phyloP scores from a whole-genome alignment of 2,329 filamentous ascomycete species.

The Aspergillus calidoustus region DNA sequence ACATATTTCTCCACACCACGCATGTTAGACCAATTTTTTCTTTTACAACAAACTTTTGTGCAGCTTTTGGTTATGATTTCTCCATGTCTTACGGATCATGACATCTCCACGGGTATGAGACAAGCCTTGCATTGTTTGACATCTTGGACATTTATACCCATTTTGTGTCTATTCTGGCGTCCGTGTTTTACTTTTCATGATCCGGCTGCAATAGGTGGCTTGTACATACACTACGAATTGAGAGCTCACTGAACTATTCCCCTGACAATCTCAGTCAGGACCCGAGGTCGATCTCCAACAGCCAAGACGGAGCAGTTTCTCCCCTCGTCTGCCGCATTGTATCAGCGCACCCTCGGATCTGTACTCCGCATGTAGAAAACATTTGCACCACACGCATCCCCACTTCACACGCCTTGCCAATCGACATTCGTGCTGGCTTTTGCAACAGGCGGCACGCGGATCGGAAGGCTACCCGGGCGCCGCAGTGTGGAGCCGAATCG shows the following conservation, averaged over 20 bases:
- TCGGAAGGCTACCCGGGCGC: not conserved
- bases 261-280: too few species aligned
- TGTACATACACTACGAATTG: not conserved
- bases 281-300: not conserved
- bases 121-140: not conserved
- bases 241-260: not conserved
- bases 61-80: not conserved
- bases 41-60: not conserved
- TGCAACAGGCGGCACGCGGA: too few species aligned
- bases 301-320: not conserved
- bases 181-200: not conserved
- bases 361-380: not conserved
- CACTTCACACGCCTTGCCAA: not conserved
- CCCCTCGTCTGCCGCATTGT: not conserved
- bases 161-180: constrained; percentile 5
- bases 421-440: not conserved
- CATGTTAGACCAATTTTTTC: not conserved
- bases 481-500: not conserved
- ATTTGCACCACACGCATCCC: not conserved
- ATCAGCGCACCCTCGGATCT: not conserved
- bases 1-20: not conserved
- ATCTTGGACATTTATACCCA: constrained; percentile 12
- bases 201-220: not conserved
- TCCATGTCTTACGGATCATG: not conserved
- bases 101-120: not conserved